These are phyloP conservation scores for Sarocladium oryzae DNA, from an alignment of 2,329 filamentous ascomycete species.

Conservation along the genomic window DNA sequence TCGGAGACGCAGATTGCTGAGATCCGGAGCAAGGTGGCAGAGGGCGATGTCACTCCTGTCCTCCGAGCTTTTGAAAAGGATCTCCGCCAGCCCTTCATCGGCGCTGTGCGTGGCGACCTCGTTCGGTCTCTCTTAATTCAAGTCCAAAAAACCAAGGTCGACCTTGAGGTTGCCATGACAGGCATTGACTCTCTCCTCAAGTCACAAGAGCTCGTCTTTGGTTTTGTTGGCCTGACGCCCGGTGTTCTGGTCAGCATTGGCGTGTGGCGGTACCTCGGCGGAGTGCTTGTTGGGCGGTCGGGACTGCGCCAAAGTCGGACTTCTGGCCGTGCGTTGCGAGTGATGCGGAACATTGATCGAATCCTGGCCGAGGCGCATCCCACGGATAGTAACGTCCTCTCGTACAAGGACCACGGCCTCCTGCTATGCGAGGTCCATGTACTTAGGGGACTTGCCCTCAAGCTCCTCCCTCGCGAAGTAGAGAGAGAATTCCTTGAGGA, in stretches of 20 bases:
- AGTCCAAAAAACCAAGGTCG: constrained; percentile 97
- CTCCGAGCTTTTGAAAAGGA: constrained; percentile 88
- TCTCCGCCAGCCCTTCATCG: constrained; percentile 71
- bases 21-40: constrained; percentile 72
- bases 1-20: constrained; percentile 64
- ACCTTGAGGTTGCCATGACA: constrained; percentile 91
- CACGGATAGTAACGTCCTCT: constrained; percentile 66
- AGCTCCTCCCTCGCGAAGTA: constrained; percentile 65
- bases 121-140: constrained; percentile 89
- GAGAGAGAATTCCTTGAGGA: constrained; percentile 85
- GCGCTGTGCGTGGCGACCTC: constrained; percentile 79
- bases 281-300: constrained; percentile 62
- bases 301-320: constrained; percentile 59
- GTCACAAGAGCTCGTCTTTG: constrained; percentile 95
- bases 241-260: constrained; percentile 81
- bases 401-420: constrained; percentile 88
- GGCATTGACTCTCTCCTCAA: constrained; percentile 92
- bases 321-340: constrained; percentile 65
- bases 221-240: constrained; percentile 91
- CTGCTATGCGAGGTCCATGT: constrained; percentile 86
- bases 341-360: constrained; percentile 83
- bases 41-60: constrained; percentile 90
- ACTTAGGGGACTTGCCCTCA: constrained; percentile 55
- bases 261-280: constrained; percentile 64
- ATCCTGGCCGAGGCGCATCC: constrained; percentile 64